Conservation (phyloP, 2,329 filamentous ascomycete species). For the Karstenula rhodostoma region DNA sequence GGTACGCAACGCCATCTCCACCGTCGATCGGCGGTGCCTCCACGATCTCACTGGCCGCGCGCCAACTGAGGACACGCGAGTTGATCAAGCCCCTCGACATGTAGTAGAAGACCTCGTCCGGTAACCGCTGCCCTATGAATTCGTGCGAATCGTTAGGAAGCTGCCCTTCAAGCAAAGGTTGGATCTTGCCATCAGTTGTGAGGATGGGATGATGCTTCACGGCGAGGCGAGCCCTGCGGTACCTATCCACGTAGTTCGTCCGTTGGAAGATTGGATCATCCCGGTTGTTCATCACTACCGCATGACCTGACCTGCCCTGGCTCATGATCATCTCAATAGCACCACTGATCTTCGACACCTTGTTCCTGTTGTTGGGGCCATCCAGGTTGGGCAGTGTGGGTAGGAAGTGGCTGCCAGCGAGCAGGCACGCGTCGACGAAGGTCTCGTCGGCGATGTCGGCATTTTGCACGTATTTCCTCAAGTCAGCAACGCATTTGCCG, state of each 20-base stretch:
- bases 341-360: conserved; percentile 70
- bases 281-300: conserved; percentile 78
- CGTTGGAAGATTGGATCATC: conserved; percentile 78
- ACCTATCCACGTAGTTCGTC: conserved; percentile 82
- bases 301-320: conserved; percentile 72
- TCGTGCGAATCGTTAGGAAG: conserved; percentile 86
- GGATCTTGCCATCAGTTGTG: conserved; percentile 76
- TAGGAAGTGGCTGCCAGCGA: conserved; percentile 83
- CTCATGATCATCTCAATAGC: conserved; percentile 79
- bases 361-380: conserved; percentile 63
- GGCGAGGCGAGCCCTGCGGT: conserved; percentile 82
- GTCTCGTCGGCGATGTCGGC: conserved; percentile 70
- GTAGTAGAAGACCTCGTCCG: conserved; percentile 90
- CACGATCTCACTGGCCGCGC: conserved; percentile 79
- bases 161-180: conserved; percentile 74
- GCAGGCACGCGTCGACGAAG: conserved; percentile 83
- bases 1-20: conserved; percentile 80
- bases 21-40: conserved; percentile 88
- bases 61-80: conserved; percentile 79
- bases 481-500: conserved; percentile 72
- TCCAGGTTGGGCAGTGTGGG: conserved; percentile 80
- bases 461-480: conserved; percentile 53
- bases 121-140: conserved; percentile 88
- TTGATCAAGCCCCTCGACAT: conserved; percentile 83
- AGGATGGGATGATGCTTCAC: conserved; percentile 89